Evolutionary conservation across 2,329 filamentous ascomycete genomes (phyloP), one percentile per base, ranked within the genome.

Genomic region (Fusarium sp.): DNA sequence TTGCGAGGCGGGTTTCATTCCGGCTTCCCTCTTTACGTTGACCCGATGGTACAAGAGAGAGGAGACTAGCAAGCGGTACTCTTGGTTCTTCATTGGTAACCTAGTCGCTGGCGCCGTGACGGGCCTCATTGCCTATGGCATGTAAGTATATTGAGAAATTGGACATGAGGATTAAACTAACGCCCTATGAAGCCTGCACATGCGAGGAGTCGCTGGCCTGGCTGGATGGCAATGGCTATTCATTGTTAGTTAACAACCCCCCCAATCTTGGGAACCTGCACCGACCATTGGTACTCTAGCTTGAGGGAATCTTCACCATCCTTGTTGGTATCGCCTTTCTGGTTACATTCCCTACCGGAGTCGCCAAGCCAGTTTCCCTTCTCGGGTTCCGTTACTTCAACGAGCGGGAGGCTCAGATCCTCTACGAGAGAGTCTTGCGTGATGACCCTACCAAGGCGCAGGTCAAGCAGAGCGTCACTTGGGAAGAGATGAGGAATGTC

Each of bases 151-250:
- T 27, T 6, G 2, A 27, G 3, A 13, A 13, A 2, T 14, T 20
- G 1, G 5, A 11, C 22, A 35, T 35, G 20, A 6, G 4, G 10
- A 58, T 9, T 20, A 9, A 20, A 8, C 56, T 13, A 60, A 72
- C 27, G 43, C 39, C 10, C 22, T 29, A 7, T 8, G 6, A 29
- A 68, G 65, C 20, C 33, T 71, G 29, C 68, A 68, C 16, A 65
- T 71, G 65, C 54, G 68, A 58, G 68, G 65, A 39, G 31, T 83
- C 3, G 82, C 81, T 9, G 91, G 91, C 1, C 81, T 92, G 4
- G 82, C 85, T 5, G 91, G 91, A 4, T 93, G 91, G 91, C 83
- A 89, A 18, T 92, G 89, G 78, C 84, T 93, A 0, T 93, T 93
- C 81, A 91, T 93, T 31, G 65, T 69, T 24, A 61, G 65, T 68